Evolutionary conservation across 2,329 filamentous ascomycete genomes (phyloP).

Genomic region (Trichoderma citrinoviride): DNA sequence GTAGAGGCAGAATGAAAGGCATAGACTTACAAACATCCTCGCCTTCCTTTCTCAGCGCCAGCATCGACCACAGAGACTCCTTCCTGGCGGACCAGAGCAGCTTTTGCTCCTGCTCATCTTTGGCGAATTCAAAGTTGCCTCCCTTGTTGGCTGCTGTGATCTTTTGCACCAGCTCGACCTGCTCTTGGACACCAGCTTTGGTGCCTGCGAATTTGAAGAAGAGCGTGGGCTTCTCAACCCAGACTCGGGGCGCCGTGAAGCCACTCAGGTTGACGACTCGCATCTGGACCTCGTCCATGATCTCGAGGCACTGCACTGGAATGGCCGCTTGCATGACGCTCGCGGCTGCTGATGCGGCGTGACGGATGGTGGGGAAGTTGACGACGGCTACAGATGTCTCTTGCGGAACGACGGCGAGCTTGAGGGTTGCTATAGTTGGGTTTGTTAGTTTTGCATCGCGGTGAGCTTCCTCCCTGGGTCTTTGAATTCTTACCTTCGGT

Average conservation of each 20-base stretch:
- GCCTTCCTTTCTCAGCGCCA: conserved; percentile 63
- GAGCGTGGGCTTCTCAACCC: conserved; percentile 73
- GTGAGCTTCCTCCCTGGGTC: background rate
- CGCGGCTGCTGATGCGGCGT: conserved; percentile 71
- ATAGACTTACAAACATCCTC: conserved; percentile 66
- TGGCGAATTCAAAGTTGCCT: conserved; percentile 73
- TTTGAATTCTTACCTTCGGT: conserved; percentile 56
- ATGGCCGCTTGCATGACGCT: conserved; percentile 73
- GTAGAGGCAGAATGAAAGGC: background rate
- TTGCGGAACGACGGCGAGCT: conserved; percentile 72
- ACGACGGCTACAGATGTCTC: conserved; percentile 76
- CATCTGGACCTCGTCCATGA: conserved; percentile 91
- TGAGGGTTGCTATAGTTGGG: conserved; percentile 60
- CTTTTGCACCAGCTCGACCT: conserved; percentile 64
- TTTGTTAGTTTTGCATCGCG: background rate
- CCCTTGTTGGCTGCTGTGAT: conserved; percentile 65
- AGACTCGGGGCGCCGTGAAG: conserved; percentile 64
- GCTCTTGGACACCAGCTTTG: conserved; percentile 72
- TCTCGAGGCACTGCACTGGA: conserved; percentile 74
- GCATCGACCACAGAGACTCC: conserved; percentile 80
- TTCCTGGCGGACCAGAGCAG: conserved; percentile 79
- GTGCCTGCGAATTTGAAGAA: conserved; percentile 88
- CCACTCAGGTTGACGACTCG: conserved; percentile 73
- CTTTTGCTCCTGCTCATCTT: conserved; percentile 66
- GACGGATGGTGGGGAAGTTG: conserved; percentile 72